A percentile compares a stretch with the other conserved stretches of the same genome.
phyloP scores from a whole-genome alignment of 352 stramenopile species.

The Phytophthora capsici region DNA sequence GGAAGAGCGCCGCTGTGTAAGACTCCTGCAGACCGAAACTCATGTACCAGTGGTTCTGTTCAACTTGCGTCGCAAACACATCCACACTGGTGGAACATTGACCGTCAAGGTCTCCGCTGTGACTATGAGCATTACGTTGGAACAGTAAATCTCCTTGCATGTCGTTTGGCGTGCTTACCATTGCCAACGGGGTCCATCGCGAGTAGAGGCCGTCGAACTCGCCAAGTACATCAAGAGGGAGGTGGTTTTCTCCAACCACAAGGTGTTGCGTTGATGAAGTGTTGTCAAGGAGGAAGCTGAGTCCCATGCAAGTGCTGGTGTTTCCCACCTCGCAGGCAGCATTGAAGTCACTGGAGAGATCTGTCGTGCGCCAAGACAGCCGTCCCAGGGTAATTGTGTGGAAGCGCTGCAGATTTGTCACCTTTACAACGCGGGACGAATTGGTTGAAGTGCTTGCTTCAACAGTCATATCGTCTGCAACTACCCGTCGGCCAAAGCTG shows the following conservation, averaged over 20 bases:
- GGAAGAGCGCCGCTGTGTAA: constrained; percentile 59
- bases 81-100: constrained; percentile 53
- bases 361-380: constrained; percentile 41
- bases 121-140: constrained; percentile 30
- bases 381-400: constrained; percentile 56
- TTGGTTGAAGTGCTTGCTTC: constrained; percentile 16
- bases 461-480: constrained; percentile 42
- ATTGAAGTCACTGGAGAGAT: constrained; percentile 53
- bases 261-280: constrained; percentile 22
- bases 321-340: constrained; percentile 29
- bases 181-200: constrained; percentile 50
- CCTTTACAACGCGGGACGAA: constrained; percentile 21
- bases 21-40: constrained; percentile 50
- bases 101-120: constrained; percentile 36
- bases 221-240: constrained; percentile 39
- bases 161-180: constrained; percentile 34
- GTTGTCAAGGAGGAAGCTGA: constrained; percentile 43
- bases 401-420: constrained; percentile 49
- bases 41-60: constrained; percentile 56
- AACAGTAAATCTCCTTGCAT: constrained; percentile 48
- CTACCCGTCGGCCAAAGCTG: constrained; percentile 46
- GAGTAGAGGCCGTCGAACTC: constrained; percentile 48
- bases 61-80: constrained; percentile 39
- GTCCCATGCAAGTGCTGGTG: constrained; percentile 34
- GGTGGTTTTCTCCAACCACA: constrained; percentile 45